phyloP scores from a whole-genome alignment of 164 flowering plant species.

The Umbellularia californica region DNA sequence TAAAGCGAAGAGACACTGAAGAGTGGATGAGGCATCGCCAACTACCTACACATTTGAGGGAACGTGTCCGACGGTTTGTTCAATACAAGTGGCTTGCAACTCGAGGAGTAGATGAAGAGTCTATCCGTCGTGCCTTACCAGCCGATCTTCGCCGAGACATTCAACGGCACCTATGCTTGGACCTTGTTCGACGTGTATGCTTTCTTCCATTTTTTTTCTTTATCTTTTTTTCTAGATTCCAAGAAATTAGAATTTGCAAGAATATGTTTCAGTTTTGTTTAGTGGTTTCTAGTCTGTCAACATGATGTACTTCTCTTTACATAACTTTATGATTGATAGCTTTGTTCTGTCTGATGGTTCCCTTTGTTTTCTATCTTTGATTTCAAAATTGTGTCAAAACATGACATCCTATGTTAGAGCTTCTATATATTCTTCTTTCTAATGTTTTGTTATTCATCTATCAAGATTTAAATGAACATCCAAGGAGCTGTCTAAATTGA shows the following conservation, averaged over 20 bases:
- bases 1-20: slow-evolving; percentile 86
- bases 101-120: slow-evolving; percentile 87
- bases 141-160: slow-evolving; percentile 89
- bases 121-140: slow-evolving; percentile 64
- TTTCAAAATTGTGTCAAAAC: too few species aligned
- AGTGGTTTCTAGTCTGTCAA: too few species aligned
- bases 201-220: slow-evolving; percentile 1
- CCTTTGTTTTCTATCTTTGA: too few species aligned
- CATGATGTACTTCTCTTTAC: too few species aligned
- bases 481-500: too few species aligned
- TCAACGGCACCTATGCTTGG: slow-evolving; percentile 86
- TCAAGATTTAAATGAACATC: too few species aligned
- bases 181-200: slow-evolving; percentile 90
- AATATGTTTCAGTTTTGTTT: too few species aligned
- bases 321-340: too few species aligned
- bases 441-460: too few species aligned
- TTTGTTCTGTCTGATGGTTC: too few species aligned
- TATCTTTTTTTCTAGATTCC: background rate
- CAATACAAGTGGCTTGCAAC: slow-evolving; percentile 97
- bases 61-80: slow-evolving; percentile 74
- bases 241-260: background rate
- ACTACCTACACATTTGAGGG: slow-evolving; percentile 67
- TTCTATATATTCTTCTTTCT: too few species aligned
- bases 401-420: too few species aligned
- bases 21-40: slow-evolving; percentile 98